Conservation (phyloP, 2,329 filamentous ascomycete genomes). For the Dactylellina haptotyla region DNA sequence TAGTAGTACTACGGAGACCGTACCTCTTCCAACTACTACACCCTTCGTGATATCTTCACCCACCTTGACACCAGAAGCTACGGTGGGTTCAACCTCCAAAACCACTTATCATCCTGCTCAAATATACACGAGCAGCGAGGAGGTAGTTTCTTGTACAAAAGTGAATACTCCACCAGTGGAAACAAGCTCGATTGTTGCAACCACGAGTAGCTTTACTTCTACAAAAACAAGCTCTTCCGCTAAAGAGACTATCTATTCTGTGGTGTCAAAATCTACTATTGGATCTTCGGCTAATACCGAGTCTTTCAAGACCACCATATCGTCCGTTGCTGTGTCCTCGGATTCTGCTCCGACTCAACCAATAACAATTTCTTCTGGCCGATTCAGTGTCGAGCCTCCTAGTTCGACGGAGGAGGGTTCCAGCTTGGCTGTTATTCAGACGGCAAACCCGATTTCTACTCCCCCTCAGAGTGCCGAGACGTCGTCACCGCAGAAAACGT, state of each 20-base stretch:
- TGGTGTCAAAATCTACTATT: too few species aligned
- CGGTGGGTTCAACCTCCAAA: background rate
- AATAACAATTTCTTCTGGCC: slow-evolving; percentile 7
- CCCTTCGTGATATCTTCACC: slow-evolving; percentile 9
- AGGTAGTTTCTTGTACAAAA: background rate
- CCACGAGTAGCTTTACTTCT: too few species aligned
- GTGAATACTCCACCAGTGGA: background rate
- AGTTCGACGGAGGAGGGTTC: background rate
- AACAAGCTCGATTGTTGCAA: background rate
- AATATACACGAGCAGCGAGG: background rate
- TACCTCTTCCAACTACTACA: slow-evolving; percentile 4
- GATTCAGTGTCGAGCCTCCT: slow-evolving; percentile 8
- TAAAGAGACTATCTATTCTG: too few species aligned
- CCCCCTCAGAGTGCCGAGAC: background rate
- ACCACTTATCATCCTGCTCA: background rate
- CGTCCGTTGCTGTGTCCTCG: background rate
- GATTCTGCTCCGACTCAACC: background rate
- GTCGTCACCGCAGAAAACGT: slow-evolving; percentile 16
- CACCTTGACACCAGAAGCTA: slow-evolving; percentile 4
- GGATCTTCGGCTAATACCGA: background rate
- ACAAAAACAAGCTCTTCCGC: too few species aligned
- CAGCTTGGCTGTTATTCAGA: slow-evolving; percentile 25
- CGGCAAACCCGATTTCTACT: slow-evolving; percentile 18
- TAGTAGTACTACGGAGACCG: slow-evolving; percentile 1
- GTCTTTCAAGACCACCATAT: background rate